Evolutionary conservation across 176 grass and related monocot genomes (phyloP).

Genomic region (Carex myosuroides): DNA sequence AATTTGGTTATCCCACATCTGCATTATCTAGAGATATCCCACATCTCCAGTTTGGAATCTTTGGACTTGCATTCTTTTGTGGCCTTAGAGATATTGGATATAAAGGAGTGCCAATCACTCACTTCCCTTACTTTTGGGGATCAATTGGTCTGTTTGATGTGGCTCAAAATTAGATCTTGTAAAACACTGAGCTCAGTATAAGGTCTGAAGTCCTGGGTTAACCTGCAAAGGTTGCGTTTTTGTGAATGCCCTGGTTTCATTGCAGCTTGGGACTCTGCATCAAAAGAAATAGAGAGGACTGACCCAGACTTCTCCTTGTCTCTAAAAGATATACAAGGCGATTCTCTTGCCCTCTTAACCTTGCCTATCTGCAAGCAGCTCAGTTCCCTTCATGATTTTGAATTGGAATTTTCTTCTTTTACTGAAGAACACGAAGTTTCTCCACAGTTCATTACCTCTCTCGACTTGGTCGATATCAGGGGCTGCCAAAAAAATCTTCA

Average conservation of each 20-base stretch:
- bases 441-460: constrained; percentile 13
- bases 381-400: not conserved
- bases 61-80: not conserved
- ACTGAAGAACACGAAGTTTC: constrained; percentile 18
- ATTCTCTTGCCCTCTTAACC: not conserved
- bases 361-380: constrained; percentile 5
- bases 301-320: not conserved
- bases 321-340: not conserved
- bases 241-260: rapidly evolving
- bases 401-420: not conserved
- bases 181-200: not conserved
- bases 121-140: not conserved
- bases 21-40: not conserved
- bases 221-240: not conserved
- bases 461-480: not conserved
- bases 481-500: rapidly evolving
- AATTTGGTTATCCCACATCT: not conserved
- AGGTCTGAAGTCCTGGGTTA: not conserved
- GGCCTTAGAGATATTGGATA: not conserved
- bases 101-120: not conserved
- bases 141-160: not conserved
- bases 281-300: not conserved
- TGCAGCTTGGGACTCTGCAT: not conserved
- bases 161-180: not conserved
- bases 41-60: not conserved